phyloP scores from a whole-genome alignment of 2,329 filamentous ascomycete species.

The Zasmidium angulare region DNA sequence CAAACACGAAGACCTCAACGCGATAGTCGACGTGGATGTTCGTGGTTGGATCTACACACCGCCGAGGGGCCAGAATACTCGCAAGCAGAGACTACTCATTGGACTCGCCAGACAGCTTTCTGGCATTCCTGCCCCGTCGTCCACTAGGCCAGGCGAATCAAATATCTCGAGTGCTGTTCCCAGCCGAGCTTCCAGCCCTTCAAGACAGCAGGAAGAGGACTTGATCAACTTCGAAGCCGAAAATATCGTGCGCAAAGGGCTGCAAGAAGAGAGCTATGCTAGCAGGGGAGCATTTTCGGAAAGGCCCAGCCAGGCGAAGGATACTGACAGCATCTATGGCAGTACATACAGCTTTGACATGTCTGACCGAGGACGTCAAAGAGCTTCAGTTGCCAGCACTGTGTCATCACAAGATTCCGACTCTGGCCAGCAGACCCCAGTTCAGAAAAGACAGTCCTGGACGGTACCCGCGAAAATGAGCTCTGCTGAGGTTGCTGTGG shows the following conservation, averaged over 20 bases:
- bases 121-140: constrained; percentile 71
- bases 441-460: constrained; percentile 52
- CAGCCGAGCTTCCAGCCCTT: constrained; percentile 48
- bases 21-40: constrained; percentile 90
- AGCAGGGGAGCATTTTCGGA: constrained; percentile 74
- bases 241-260: constrained; percentile 71
- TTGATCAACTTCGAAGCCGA: constrained; percentile 73
- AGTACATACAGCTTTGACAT: constrained; percentile 14
- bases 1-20: constrained; percentile 74
- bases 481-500: constrained; percentile 71
- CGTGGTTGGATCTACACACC: constrained; percentile 93
- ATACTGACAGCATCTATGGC: constrained; percentile 40
- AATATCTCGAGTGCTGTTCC: constrained; percentile 41
- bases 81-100: constrained; percentile 83
- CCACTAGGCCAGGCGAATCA: constrained; percentile 34
- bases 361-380: constrained; percentile 26
- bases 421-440: constrained; percentile 31
- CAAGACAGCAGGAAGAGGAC: constrained; percentile 57
- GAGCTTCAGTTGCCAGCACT: constrained; percentile 21
- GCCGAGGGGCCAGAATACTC: constrained; percentile 77
- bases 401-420: constrained; percentile 26
- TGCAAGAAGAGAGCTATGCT: constrained; percentile 63
- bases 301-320: constrained; percentile 51
- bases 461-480: constrained; percentile 62
- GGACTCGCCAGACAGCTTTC: constrained; percentile 84